Evolutionary conservation across 2,329 filamentous ascomycete genomes (phyloP).

Genomic region (Camillea tinctor): DNA sequence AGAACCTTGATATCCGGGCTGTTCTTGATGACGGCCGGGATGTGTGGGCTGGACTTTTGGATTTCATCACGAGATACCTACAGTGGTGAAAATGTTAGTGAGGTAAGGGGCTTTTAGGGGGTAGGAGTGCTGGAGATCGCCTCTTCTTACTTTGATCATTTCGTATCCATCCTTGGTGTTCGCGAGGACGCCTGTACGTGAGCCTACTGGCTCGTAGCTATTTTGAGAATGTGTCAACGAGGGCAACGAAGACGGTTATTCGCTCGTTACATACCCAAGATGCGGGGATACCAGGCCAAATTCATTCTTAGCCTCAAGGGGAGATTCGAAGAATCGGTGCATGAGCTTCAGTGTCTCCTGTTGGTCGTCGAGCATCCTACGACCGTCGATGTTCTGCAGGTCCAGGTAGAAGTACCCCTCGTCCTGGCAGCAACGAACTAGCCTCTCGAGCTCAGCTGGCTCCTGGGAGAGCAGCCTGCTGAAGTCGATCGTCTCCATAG

Average conservation of each 20-base stretch:
- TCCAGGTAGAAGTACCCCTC: conserved; percentile 58
- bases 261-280: conserved; percentile 42
- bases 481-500: conserved; percentile 53
- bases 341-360: conserved; percentile 53
- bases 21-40: conserved; percentile 48
- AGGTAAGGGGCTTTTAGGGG: too few species aligned
- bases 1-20: conserved; percentile 46
- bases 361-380: conserved; percentile 51
- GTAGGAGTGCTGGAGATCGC: background rate
- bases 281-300: conserved; percentile 54
- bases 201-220: conserved; percentile 50
- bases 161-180: conserved; percentile 53
- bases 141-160: conserved; percentile 45
- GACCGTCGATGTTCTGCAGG: conserved; percentile 51
- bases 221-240: background rate
- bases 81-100: background rate
- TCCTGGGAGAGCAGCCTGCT: conserved; percentile 52
- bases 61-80: conserved; percentile 48
- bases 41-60: conserved; percentile 44
- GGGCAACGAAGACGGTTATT: background rate
- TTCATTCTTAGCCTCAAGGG: conserved; percentile 55
- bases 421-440: conserved; percentile 47
- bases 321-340: conserved; percentile 54
- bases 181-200: conserved; percentile 45
- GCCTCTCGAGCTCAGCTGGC: conserved; percentile 50